Conservation (phyloP, 2,329 filamentous ascomycete genomes). For the Plenodomus tracheiphilus region DNA sequence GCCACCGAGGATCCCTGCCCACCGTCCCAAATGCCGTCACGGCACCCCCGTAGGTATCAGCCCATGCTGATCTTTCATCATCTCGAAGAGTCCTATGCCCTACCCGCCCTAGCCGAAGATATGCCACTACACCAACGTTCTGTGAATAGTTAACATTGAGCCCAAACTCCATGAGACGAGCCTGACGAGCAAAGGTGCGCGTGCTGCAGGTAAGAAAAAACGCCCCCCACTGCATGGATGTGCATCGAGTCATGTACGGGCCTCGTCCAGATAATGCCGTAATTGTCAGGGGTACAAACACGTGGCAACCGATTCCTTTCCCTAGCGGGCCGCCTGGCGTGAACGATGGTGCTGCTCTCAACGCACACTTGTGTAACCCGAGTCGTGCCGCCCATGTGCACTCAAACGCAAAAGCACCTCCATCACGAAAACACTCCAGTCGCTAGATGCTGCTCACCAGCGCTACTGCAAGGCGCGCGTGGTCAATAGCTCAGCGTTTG, state of each 20-base stretch:
- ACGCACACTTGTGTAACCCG: slow-evolving; percentile 9
- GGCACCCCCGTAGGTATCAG: slow-evolving; percentile 19
- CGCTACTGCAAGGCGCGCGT: slow-evolving; percentile 20
- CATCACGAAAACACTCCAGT: neutral
- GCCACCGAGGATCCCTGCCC: slow-evolving; percentile 10
- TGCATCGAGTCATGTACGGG: slow-evolving; percentile 30
- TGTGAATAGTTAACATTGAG: slow-evolving; percentile 7
- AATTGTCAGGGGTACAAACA: slow-evolving; percentile 27
- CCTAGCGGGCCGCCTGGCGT: slow-evolving; percentile 37
- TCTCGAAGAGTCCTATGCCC: slow-evolving; percentile 2
- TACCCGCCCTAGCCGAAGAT: slow-evolving; percentile 12
- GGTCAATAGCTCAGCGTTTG: slow-evolving; percentile 11
- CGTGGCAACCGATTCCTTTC: slow-evolving; percentile 37
- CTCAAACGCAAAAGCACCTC: neutral
- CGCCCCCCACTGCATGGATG: slow-evolving; percentile 1
- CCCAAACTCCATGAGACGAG: neutral
- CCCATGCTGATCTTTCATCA: slow-evolving; percentile 14
- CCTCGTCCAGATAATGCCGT: slow-evolving; percentile 29
- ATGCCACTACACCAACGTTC: too few species aligned
- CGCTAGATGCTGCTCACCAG: slow-evolving; percentile 1
- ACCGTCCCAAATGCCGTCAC: slow-evolving; percentile 21
- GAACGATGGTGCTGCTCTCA: slow-evolving; percentile 19
- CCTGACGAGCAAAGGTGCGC: slow-evolving; percentile 16
- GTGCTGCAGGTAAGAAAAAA: slow-evolving; percentile 21
- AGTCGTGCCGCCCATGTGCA: slow-evolving; percentile 7